These are phyloP conservation scores for Cystobasidiopsis lactophilus DNA, from an alignment of 768 basidiomycete genomes.

Conservation along the genomic window DNA sequence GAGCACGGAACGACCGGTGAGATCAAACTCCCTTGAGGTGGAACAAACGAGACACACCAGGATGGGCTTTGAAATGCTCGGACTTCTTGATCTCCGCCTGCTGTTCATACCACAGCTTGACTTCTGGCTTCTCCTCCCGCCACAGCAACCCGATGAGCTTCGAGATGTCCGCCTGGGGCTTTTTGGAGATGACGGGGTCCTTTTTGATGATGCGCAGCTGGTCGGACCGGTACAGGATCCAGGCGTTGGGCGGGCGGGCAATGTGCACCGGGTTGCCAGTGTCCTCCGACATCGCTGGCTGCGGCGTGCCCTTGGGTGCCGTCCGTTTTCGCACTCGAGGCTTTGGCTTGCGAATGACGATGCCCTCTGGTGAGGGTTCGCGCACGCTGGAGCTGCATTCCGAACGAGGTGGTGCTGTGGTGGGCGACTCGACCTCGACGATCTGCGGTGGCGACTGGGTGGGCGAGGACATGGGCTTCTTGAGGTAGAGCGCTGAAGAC, in stretches of 20 bases:
- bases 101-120: constrained; percentile 16
- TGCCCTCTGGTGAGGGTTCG: no score
- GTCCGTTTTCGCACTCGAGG: background rate
- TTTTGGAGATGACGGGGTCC: constrained; percentile 18
- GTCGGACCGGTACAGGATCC: constrained; percentile 60
- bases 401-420: no score
- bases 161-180: constrained; percentile 43
- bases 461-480: no score
- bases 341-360: no score
- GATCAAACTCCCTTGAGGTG: background rate
- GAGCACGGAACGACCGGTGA: no score
- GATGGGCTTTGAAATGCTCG: constrained; percentile 5
- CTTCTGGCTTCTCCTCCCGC: constrained; percentile 33
- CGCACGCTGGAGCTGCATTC: no score
- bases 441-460: no score
- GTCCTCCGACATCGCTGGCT: background rate
- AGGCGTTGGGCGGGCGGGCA: constrained; percentile 56
- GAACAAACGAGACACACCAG: constrained; percentile 3
- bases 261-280: background rate
- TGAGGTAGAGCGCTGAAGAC: no score
- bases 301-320: background rate
- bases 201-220: constrained; percentile 31
- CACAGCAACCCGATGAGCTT: constrained; percentile 42
- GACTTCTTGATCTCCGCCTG: constrained; percentile 4
- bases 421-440: no score